These are phyloP conservation scores for Debaryomycetaceae sp. DNA, from an alignment of 1,139 yeast species.

Conservation along the genomic window DNA sequence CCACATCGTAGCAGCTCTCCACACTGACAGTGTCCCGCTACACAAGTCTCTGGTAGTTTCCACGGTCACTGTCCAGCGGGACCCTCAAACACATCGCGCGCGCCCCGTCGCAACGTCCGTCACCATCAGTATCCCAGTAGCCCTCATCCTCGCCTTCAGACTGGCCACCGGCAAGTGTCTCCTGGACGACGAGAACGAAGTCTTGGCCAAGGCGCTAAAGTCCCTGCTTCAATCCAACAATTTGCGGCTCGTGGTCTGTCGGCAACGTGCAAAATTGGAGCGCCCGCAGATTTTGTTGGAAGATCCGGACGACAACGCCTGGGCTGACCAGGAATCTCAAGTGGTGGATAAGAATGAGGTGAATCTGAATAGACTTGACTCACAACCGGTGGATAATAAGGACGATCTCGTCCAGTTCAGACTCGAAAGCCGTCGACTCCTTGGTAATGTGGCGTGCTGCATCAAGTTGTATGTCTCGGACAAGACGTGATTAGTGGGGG, in stretches of 20 bases:
- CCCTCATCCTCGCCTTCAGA: background rate
- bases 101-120: no score
- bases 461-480: slow-evolving; percentile 5
- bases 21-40: no score
- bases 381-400: no score
- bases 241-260: background rate
- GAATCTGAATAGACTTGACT: no score
- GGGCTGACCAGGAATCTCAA: background rate
- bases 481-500: no score
- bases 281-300: slow-evolving; percentile 3
- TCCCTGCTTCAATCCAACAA: background rate
- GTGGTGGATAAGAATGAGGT: background rate
- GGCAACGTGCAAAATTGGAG: background rate
- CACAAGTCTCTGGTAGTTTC: no score
- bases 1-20: no score
- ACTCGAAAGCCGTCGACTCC: background rate
- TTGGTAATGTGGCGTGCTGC: slow-evolving; percentile 6
- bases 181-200: background rate
- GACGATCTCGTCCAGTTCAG: background rate
- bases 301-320: background rate
- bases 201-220: background rate
- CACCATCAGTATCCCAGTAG: background rate
- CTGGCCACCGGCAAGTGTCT: background rate
- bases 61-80: no score
- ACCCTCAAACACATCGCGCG: no score